Conservation (phyloP, 2,329 filamentous ascomycete species). For the Cladosporium halotolerans region DNA sequence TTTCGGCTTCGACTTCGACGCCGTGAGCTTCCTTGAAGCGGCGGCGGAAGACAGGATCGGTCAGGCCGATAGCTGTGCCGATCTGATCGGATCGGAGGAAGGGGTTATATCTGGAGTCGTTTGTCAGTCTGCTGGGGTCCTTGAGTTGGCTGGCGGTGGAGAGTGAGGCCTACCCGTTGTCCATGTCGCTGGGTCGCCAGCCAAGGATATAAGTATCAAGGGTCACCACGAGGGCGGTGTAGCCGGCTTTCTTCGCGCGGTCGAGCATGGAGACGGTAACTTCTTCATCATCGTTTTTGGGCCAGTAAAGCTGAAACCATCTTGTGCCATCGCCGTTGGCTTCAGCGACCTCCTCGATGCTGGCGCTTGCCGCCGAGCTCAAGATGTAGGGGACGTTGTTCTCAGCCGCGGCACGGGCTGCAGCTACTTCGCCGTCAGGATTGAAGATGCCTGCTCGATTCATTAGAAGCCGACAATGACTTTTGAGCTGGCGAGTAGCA, state of each 20-base stretch:
- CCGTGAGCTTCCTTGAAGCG: conserved; percentile 46
- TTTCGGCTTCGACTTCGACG: conserved; percentile 36
- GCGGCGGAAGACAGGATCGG: conserved; percentile 58
- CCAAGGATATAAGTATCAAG: conserved; percentile 39
- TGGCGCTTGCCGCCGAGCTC: conserved; percentile 56
- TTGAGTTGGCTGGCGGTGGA: no score
- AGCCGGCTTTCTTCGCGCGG: conserved; percentile 46
- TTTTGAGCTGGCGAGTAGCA: neutral
- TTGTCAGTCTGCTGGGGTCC: no score
- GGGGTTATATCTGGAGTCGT: conserved; percentile 13
- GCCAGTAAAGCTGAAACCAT: conserved; percentile 76
- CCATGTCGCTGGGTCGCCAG: conserved; percentile 52
- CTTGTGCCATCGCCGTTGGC: conserved; percentile 48
- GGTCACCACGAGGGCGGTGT: conserved; percentile 8
- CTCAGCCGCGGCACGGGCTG: neutral
- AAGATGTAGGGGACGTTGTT: conserved; percentile 60
- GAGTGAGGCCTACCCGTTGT: conserved; percentile 14
- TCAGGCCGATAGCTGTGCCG: conserved; percentile 58
- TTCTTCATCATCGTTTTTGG: conserved; percentile 56
- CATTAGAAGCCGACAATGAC: neutral
- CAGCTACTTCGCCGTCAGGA: conserved; percentile 6
- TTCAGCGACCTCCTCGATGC: conserved; percentile 60
- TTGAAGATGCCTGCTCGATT: conserved; percentile 16
- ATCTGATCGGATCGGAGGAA: conserved; percentile 27
- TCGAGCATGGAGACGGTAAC: conserved; percentile 58